Conservation (phyloP, 73 alveolate genomes). For the Tetrahymena thermophila region DNA sequence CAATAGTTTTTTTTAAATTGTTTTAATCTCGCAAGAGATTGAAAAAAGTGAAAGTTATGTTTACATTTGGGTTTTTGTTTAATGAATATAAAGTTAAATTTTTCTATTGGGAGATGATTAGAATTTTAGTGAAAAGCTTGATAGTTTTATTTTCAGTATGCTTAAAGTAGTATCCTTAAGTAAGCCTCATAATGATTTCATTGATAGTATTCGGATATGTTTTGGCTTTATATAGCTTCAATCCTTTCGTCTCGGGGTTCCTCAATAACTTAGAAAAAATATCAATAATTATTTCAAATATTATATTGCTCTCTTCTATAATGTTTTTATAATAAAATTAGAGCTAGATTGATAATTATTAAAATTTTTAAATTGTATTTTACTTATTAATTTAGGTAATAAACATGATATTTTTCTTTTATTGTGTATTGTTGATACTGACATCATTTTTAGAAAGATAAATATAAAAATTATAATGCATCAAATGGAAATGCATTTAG, state of each 20-base stretch:
- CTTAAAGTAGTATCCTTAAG: background rate
- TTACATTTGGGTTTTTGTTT: background rate
- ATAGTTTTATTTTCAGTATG: no score
- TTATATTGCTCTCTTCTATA: background rate
- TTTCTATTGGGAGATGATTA: background rate
- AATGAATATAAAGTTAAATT: background rate
- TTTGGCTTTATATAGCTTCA: background rate
- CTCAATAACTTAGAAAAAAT: background rate
- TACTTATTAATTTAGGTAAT: background rate
- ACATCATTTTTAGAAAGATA: background rate
- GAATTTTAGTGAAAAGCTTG: background rate
- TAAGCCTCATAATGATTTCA: background rate
- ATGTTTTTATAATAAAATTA: background rate
- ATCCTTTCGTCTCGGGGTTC: background rate
- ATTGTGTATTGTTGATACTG: background rate
- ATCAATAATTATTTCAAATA: background rate
- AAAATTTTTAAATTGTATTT: background rate
- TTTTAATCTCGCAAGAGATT: background rate
- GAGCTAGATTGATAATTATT: no score
- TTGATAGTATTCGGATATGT: no score
- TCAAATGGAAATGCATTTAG: background rate
- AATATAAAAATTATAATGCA: no score
- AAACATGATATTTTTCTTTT: background rate
- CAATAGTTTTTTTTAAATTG: no score
- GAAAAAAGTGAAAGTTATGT: background rate